Evolutionary conservation across 1,139 yeast species (phyloP).

Genomic region (Suhomyces wounanorum): DNA sequence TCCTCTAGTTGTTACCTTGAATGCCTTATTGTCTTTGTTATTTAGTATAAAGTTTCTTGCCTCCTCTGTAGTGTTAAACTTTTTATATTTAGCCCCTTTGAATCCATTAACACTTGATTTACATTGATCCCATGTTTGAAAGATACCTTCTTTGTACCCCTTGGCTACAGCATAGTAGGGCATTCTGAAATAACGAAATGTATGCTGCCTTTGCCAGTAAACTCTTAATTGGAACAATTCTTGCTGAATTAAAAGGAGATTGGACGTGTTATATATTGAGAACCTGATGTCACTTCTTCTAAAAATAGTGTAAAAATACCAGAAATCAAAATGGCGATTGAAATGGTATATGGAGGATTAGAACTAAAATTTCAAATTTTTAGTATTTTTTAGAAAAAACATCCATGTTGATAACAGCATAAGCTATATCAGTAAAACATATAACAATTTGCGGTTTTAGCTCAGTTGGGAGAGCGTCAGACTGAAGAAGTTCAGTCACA

Average conservation of each 20-base stretch:
- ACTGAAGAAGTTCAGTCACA: slow-evolving; percentile 59
- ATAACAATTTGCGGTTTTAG: slow-evolving; percentile 42
- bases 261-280: no score
- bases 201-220: neutral
- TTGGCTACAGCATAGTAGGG: slow-evolving; percentile 60
- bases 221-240: neutral
- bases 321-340: no score
- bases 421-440: no score
- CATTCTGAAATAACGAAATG: slow-evolving; percentile 15
- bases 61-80: slow-evolving; percentile 46
- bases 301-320: no score
- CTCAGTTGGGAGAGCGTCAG: slow-evolving; percentile 94
- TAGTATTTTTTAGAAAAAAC: no score
- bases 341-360: no score
- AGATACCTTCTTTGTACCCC: slow-evolving; percentile 58
- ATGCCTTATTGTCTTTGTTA: neutral
- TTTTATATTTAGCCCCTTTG: slow-evolving; percentile 56
- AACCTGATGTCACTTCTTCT: no score
- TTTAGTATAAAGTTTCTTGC: slow-evolving; percentile 39
- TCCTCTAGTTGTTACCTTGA: neutral
- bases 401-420: no score
- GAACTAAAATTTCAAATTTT: no score
- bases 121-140: slow-evolving; percentile 52
- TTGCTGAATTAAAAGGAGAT: no score
- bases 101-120: slow-evolving; percentile 51